These are phyloP conservation scores for Hortiboletus flavorubellus DNA, from an alignment of 768 basidiomycete species.

Conservation along the genomic window DNA sequence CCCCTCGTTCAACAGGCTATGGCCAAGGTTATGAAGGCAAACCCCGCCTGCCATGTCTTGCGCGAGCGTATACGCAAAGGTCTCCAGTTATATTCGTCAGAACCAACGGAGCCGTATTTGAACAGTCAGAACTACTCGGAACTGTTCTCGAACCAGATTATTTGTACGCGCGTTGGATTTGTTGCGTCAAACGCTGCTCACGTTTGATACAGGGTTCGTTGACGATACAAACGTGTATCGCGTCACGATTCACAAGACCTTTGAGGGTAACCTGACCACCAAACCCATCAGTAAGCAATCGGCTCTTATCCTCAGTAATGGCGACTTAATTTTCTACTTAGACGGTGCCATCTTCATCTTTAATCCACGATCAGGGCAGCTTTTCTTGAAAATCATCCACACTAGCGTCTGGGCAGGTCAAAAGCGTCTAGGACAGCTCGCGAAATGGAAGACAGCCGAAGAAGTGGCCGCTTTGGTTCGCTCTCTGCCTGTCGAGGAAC, in stretches of 20 bases:
- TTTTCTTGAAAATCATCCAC: slow-evolving; percentile 99
- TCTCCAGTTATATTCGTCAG: slow-evolving; percentile 96
- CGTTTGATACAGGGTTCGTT: slow-evolving; percentile 75
- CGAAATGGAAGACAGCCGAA: slow-evolving; percentile 99
- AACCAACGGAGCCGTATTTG: slow-evolving; percentile 98
- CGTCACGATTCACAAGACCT: slow-evolving; percentile 98
- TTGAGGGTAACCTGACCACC: slow-evolving; percentile 99
- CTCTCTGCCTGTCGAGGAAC: slow-evolving; percentile 98
- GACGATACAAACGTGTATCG: slow-evolving; percentile 99
- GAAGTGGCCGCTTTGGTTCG: slow-evolving; percentile 98
- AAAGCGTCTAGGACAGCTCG: slow-evolving; percentile 98
- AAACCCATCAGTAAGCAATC: slow-evolving; percentile 84
- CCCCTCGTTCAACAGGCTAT: slow-evolving; percentile 97
- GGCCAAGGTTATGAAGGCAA: slow-evolving; percentile 99
- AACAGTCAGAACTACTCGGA: slow-evolving; percentile 99
- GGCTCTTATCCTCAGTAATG: background rate
- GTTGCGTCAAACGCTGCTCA: slow-evolving; percentile 4
- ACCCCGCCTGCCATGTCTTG: slow-evolving; percentile 94
- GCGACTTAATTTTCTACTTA: slow-evolving; percentile 22
- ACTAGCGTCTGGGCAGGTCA: slow-evolving; percentile 99
- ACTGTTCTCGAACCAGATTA: slow-evolving; percentile 97
- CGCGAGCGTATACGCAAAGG: slow-evolving; percentile 99
- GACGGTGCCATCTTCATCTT: slow-evolving; percentile 98
- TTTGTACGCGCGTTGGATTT: slow-evolving; percentile 50
- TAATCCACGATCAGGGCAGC: slow-evolving; percentile 96